Percentiles rank a stretch among this genome's conserved stretches.
phyloP scores from a whole-genome alignment of 805 yeast genomes.

The Wickerhamomyces subpelliculosus region DNA sequence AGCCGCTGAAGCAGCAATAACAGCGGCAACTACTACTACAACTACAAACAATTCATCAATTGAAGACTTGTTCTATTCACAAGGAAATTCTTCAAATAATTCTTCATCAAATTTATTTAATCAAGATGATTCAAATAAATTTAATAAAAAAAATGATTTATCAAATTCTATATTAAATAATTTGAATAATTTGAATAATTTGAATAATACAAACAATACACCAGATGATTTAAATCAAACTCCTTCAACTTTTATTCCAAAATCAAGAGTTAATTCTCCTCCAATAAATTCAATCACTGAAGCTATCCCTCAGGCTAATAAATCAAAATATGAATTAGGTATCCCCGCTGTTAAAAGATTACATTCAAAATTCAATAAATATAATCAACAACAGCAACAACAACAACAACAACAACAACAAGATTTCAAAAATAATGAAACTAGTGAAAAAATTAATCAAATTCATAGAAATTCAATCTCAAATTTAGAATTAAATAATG shows the following conservation, averaged over 20 bases:
- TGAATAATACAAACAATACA: too few species aligned
- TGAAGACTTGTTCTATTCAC: slow-evolving; percentile 22
- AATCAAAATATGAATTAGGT: background rate
- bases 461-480: background rate
- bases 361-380: slow-evolving; percentile 5
- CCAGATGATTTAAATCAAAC: background rate
- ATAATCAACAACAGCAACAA: too few species aligned
- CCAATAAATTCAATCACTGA: slow-evolving; percentile 3
- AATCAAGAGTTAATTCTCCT: slow-evolving; percentile 29
- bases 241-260: slow-evolving; percentile 28
- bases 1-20: too few species aligned
- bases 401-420: too few species aligned
- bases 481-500: slow-evolving; percentile 12
- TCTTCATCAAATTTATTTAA: too few species aligned
- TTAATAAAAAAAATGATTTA: too few species aligned
- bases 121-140: too few species aligned
- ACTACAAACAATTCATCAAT: slow-evolving; percentile 14
- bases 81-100: slow-evolving; percentile 4
- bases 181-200: too few species aligned
- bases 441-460: background rate
- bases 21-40: too few species aligned
- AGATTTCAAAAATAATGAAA: slow-evolving; percentile 1
- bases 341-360: slow-evolving; percentile 1
- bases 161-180: too few species aligned
- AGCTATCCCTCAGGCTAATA: background rate